Conservation (phyloP, 306 rosid genomes). For the Trifolium dubium region DNA sequence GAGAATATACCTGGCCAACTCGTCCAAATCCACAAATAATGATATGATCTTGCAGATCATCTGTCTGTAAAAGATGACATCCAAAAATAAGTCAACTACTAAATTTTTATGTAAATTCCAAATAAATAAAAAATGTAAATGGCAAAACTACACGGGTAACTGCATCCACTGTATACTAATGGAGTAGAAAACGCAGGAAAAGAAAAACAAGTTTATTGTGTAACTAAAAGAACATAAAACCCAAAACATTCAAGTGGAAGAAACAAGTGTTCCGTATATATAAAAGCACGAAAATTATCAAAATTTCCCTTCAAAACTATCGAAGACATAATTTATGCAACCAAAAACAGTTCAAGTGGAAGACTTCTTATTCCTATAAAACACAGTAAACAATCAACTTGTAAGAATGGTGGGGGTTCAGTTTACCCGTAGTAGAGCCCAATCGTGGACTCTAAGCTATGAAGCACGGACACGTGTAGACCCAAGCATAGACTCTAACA, state of each 20-base stretch:
- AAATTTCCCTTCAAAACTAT: background rate
- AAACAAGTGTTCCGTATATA: background rate
- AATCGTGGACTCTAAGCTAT: background rate
- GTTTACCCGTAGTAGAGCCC: background rate
- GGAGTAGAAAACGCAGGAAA: background rate
- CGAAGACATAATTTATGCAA: background rate
- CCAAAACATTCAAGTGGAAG: slow-evolving; percentile 29
- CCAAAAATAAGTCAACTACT: slow-evolving; percentile 43
- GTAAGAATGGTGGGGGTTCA: slow-evolving; percentile 18
- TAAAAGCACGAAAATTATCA: background rate
- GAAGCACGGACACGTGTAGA: no score
- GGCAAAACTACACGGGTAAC: slow-evolving; percentile 23
- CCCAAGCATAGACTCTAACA: no score
- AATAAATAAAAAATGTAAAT: slow-evolving; percentile 30
- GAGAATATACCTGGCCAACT: slow-evolving; percentile 85
- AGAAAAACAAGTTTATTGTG: slow-evolving; percentile 1
- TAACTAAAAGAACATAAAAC: background rate
- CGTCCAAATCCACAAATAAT: slow-evolving; percentile 99
- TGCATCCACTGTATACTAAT: slow-evolving; percentile 35
- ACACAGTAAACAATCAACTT: no score
- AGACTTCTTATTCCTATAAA: background rate
- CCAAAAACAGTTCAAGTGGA: slow-evolving; percentile 25
- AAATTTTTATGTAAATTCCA: slow-evolving; percentile 32
- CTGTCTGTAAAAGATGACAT: slow-evolving; percentile 73
- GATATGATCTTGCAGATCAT: slow-evolving; percentile 99